A percentile compares a stretch with the other conserved stretches of the same genome.
Conservation (phyloP, 148 eudicot genomes). For the Agrostemma githago region DNA sequence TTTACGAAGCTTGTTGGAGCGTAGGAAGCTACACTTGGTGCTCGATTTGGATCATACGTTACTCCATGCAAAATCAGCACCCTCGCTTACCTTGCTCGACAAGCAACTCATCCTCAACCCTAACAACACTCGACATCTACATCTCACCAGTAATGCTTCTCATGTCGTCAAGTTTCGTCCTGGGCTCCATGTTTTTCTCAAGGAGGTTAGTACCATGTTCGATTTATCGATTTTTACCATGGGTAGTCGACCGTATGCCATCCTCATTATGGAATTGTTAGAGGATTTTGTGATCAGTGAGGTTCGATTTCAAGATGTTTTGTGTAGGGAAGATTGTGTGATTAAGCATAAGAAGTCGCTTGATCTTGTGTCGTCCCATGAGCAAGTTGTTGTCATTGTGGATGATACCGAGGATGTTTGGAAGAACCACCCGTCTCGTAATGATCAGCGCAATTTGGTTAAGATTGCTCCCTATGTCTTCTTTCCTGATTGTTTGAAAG, state of each 20-base stretch:
- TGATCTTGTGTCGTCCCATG: background rate
- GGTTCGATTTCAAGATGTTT: background rate
- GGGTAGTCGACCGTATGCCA: background rate
- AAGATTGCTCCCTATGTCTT: background rate
- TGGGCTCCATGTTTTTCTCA: background rate
- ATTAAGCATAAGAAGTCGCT: background rate
- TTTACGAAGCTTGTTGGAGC: background rate
- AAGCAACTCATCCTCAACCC: background rate
- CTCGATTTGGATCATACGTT: constrained; percentile 18
- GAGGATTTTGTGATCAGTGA: background rate
- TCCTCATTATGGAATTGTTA: background rate
- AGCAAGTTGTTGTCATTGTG: constrained; percentile 1
- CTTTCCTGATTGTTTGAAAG: background rate
- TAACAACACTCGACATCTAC: background rate
- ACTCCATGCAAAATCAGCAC: background rate
- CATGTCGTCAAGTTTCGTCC: background rate
- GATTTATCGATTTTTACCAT: constrained; percentile 16
- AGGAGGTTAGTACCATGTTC: background rate
- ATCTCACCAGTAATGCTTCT: too few species aligned
- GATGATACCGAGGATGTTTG: constrained; percentile 16
- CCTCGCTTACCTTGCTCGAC: background rate
- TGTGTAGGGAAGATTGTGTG: constrained; percentile 3
- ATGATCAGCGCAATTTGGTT: background rate
- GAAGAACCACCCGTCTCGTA: background rate
- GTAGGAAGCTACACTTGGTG: constrained; percentile 14